These are phyloP conservation scores for Cyberlindnera veronae DNA, from an alignment of 805 yeast genomes.

Conservation along the genomic window DNA sequence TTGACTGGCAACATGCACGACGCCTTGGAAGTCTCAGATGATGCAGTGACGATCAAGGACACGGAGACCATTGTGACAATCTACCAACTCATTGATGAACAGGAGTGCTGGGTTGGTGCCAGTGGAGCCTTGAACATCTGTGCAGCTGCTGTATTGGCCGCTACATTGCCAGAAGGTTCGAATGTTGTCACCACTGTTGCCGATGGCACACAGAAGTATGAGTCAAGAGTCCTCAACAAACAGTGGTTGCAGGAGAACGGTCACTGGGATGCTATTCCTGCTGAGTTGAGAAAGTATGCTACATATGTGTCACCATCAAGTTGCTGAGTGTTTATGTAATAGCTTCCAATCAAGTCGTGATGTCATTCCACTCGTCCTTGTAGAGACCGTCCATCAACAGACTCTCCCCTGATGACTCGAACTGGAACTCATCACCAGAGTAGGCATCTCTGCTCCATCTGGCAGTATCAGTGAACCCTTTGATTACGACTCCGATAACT, in stretches of 20 bases:
- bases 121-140: constrained; percentile 24
- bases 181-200: constrained; percentile 26
- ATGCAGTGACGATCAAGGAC: constrained; percentile 18
- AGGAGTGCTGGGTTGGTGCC: constrained; percentile 24
- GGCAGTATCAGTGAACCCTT: no score
- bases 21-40: constrained; percentile 21
- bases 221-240: constrained; percentile 22
- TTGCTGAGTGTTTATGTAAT: no score
- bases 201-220: constrained; percentile 24
- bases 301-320: no score
- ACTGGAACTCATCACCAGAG: no score
- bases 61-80: constrained; percentile 19
- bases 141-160: constrained; percentile 22
- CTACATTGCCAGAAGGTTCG: constrained; percentile 25
- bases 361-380: no score
- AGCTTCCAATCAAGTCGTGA: no score
- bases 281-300: constrained; percentile 19
- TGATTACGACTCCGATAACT: no score
- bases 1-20: constrained; percentile 25
- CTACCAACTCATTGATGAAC: constrained; percentile 18
- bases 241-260: constrained; percentile 20
- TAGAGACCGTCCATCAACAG: no score
- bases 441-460: no score
- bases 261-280: constrained; percentile 25
- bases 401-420: no score